These are phyloP conservation scores for Austroboletus eburneus DNA, from an alignment of 768 basidiomycete species.

Conservation along the genomic window DNA sequence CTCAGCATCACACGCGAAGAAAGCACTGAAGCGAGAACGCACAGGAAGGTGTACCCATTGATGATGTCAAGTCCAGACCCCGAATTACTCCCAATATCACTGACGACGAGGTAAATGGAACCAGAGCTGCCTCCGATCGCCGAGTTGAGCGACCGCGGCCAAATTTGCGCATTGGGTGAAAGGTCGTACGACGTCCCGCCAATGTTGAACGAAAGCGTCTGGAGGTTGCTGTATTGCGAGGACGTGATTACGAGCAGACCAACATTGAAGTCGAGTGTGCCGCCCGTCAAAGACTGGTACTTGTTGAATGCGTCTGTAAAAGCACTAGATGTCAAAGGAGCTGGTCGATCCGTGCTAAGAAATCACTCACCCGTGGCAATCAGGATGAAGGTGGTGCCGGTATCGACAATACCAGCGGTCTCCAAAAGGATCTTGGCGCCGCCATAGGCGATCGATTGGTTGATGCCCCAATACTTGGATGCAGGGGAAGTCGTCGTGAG, in stretches of 20 bases:
- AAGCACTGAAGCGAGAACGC: constrained; percentile 14
- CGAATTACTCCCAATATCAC: constrained; percentile 10
- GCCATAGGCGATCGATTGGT: constrained; percentile 3
- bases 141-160: constrained; percentile 32
- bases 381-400: constrained; percentile 27
- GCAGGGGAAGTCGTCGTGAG: constrained; percentile 24
- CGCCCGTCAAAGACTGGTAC: constrained; percentile 26
- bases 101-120: constrained; percentile 29
- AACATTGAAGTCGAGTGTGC: constrained; percentile 15
- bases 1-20: neutral
- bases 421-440: neutral
- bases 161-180: too few relatives aligned
- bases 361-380: constrained; percentile 20
- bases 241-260: constrained; percentile 23
- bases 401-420: constrained; percentile 20
- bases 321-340: too few relatives aligned
- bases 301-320: constrained; percentile 17
- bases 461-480: constrained; percentile 21
- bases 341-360: neutral
- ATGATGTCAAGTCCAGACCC: constrained; percentile 19
- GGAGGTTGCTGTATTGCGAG: constrained; percentile 18
- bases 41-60: too few relatives aligned
- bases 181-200: constrained; percentile 13
- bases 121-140: constrained; percentile 22
- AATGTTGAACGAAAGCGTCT: constrained; percentile 24